These are phyloP conservation scores for Suillus clintonianus DNA, from an alignment of 768 basidiomycete species.

Conservation along the genomic window DNA sequence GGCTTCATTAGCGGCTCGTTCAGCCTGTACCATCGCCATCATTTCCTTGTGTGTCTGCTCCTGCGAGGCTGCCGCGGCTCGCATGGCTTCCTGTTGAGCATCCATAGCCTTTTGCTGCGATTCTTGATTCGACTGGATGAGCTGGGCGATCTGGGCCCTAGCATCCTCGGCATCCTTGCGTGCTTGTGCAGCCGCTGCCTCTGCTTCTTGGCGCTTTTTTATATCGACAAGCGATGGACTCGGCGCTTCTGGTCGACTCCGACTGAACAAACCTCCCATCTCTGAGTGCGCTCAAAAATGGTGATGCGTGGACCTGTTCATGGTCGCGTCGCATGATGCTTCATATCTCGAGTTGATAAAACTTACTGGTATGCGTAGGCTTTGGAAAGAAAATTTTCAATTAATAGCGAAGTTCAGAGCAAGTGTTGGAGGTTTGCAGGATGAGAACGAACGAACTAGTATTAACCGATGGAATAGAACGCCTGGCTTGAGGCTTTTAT, in stretches of 20 bases:
- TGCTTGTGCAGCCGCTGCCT: conserved; percentile 4
- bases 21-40: conserved; percentile 3
- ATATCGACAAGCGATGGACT: conserved; percentile 4
- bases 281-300: neutral
- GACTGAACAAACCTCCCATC: neutral
- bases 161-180: conserved; percentile 3
- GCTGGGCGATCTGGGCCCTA: neutral
- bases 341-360: neutral
- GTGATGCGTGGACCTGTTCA: neutral
- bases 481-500: neutral
- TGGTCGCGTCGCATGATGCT: neutral
- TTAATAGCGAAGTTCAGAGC: neutral
- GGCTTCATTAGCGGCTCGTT: neutral
- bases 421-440: neutral
- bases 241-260: neutral
- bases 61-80: neutral
- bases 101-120: neutral
- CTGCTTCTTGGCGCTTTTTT: neutral
- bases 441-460: neutral
- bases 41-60: neutral
- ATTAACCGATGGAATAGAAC: neutral
- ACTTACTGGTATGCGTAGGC: neutral
- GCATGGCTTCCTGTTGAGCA: neutral
- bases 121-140: neutral
- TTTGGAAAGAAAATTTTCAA: neutral